Base-by-base conservation (phyloP, 2,329 filamentous ascomycete species). In the Esteya vermicola region DNA sequence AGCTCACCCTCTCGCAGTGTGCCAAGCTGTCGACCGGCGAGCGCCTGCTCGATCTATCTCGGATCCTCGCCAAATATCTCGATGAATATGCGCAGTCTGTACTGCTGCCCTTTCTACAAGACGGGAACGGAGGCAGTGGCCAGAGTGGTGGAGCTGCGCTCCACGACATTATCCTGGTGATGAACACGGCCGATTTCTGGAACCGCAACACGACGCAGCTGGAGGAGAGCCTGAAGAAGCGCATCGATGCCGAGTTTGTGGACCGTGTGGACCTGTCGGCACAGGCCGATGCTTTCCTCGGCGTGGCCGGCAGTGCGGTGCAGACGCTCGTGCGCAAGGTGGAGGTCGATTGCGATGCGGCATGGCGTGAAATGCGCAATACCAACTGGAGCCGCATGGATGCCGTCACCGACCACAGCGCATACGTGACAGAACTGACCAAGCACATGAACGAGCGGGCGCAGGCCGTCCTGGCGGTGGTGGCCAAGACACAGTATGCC, bases 161-260 rank as follows among this genome's bases (percentile, higher is more conserved):
- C 3, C 78, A 94, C 51, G 82, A 94, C 46, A 73, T 83, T 4
- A 72, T 95, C 13, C 65, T 93, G 4, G 86, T 96, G 1, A 67
- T 98, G 36, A 98, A 98, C 55, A 96, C 91, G 1, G 89, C 91
- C 1, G 91, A 98, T 54, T 98, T 96, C 57, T 98, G 91, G 73
- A 89, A 95, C 54, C 77, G 76, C 21, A 96, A 93, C 23, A 91
- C 86, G 36, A 86, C 79, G 36, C 89, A 96, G 54, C 69, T 98
- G 1, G 89, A 96, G 56, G 88, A 96, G 52, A 94, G 84, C 57
- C 88, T 98, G 58, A 89, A 85, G 60, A 81, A 83, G 51, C 77
- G 86, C 9, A 86, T 98, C 46, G 91, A 96, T 47, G 68, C 74
- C 34, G 82, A 86, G 3, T 65, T 93, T 27, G 75, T 75, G 14